These are phyloP conservation scores for Lasiodiplodia sp. DNA, from an alignment of 2,329 filamentous ascomycete genomes.

Conservation along the genomic window DNA sequence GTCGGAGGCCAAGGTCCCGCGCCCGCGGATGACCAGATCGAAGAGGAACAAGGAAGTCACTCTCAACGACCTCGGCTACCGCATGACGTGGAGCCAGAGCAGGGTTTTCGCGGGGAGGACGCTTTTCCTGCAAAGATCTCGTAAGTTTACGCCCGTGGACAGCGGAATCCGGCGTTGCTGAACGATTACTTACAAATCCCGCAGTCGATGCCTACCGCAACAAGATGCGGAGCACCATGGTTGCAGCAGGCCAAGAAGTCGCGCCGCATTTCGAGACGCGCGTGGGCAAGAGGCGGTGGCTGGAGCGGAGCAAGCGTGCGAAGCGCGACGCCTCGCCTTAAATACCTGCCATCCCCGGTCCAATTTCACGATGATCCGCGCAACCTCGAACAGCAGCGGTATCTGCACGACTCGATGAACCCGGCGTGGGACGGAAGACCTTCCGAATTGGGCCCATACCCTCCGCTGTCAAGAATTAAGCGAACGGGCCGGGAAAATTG, in stretches of 20 bases:
- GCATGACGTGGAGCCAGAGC: slow-evolving; percentile 97
- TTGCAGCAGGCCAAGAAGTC: slow-evolving; percentile 78
- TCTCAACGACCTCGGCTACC: slow-evolving; percentile 89
- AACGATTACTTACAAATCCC: slow-evolving; percentile 35
- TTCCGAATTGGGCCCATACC: slow-evolving; percentile 24
- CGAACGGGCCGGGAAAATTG: slow-evolving; percentile 30
- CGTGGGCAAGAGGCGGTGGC: slow-evolving; percentile 75
- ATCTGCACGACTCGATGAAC: slow-evolving; percentile 26
- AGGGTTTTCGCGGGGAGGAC: slow-evolving; percentile 86
- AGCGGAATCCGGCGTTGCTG: not conserved
- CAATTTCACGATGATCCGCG: slow-evolving; percentile 30
- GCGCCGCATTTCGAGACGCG: slow-evolving; percentile 90
- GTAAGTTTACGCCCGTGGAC: slow-evolving; percentile 66
- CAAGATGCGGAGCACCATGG: slow-evolving; percentile 84
- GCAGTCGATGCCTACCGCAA: slow-evolving; percentile 92
- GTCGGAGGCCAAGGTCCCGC: slow-evolving; percentile 74
- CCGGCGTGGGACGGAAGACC: slow-evolving; percentile 17
- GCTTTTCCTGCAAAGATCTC: slow-evolving; percentile 86
- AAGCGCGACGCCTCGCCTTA: slow-evolving; percentile 46
- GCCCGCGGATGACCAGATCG: slow-evolving; percentile 75
- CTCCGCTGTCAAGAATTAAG: slow-evolving; percentile 27
- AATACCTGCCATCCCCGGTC: slow-evolving; percentile 26
- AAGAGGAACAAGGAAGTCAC: slow-evolving; percentile 83
- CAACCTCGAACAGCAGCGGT: slow-evolving; percentile 23
- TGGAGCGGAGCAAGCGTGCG: slow-evolving; percentile 54